Conservation (phyloP, 1,284 basidiomycete species). For the Austroboletus novae-zelandiae region DNA sequence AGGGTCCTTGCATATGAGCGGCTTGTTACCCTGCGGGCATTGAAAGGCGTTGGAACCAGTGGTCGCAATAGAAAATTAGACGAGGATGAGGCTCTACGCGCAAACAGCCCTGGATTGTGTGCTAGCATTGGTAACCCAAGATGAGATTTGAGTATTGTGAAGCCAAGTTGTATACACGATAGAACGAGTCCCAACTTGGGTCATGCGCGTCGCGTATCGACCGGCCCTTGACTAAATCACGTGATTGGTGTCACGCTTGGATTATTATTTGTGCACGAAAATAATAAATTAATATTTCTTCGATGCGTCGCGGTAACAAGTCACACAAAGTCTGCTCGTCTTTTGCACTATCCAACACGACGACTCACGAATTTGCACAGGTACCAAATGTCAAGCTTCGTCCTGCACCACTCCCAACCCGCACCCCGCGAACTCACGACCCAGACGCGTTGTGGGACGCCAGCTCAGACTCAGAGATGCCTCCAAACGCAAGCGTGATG, state of each 20-base stretch:
- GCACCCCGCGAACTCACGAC: not conserved
- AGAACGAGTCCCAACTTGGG: no score
- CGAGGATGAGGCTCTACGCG: no score
- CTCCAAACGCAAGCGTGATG: slow-evolving; percentile 36
- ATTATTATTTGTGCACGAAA: not conserved
- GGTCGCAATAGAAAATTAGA: no score
- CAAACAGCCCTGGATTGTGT: no score
- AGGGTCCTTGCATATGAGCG: no score
- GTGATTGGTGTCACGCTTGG: not conserved
- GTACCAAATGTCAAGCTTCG: slow-evolving; percentile 76
- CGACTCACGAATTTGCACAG: slow-evolving; percentile 34
- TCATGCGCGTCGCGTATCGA: slow-evolving; percentile 15
- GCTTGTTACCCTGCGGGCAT: no score
- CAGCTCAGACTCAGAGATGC: slow-evolving; percentile 31
- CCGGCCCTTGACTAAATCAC: slow-evolving; percentile 26
- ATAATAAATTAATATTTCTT: slow-evolving; percentile 4
- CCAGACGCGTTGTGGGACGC: slow-evolving; percentile 15
- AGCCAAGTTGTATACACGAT: no score
- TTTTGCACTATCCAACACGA: not conserved
- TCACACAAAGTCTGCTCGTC: slow-evolving; percentile 42
- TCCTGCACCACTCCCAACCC: slow-evolving; percentile 46
- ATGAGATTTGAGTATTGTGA: no score
- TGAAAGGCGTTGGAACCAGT: no score
- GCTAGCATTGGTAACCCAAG: no score
- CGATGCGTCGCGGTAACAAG: slow-evolving; percentile 37